A percentile compares a stretch with the other conserved stretches of the same genome.
phyloP scores from a whole-genome alignment of 2,329 filamentous ascomycete species.

The Chaetomium olivaceum region DNA sequence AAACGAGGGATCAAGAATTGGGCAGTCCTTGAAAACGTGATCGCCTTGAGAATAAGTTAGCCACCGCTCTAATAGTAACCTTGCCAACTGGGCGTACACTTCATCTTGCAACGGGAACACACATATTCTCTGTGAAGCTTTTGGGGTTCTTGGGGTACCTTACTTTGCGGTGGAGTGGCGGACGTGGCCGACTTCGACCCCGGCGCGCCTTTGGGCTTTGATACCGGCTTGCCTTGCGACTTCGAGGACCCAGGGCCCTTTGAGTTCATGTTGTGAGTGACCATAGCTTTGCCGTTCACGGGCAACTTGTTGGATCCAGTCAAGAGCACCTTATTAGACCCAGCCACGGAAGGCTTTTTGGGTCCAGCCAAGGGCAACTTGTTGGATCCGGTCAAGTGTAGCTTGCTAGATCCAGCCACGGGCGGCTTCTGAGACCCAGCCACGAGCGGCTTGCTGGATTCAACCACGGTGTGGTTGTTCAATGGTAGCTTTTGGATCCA shows the following conservation, averaged over 20 bases:
- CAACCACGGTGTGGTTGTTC: too few relatives aligned
- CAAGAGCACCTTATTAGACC: not conserved
- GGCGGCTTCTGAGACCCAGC: too few relatives aligned
- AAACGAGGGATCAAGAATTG: slow-evolving; percentile 44
- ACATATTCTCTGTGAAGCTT: not conserved
- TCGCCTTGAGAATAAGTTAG: slow-evolving; percentile 35
- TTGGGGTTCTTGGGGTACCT: not conserved
- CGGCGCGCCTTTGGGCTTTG: too few relatives aligned
- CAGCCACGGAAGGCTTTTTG: too few relatives aligned
- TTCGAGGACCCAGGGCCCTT: too few relatives aligned
- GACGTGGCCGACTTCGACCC: not conserved
- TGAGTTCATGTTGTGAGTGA: not conserved
- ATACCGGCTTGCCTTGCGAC: not conserved
- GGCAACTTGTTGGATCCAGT: slow-evolving; percentile 24
- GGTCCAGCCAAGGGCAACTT: too few relatives aligned
- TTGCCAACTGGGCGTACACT: slow-evolving; percentile 32
- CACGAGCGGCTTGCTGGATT: too few relatives aligned
- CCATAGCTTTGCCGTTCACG: not conserved
- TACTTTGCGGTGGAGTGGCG: not conserved
- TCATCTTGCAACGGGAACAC: slow-evolving; percentile 39
- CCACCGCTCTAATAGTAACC: not conserved
- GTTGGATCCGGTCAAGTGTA: too few relatives aligned
- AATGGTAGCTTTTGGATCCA: too few relatives aligned
- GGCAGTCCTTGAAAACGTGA: slow-evolving; percentile 43
- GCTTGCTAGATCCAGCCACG: too few relatives aligned